phyloP scores from a whole-genome alignment of 495 filamentous ascomycete genomes.

The Penicillium ucsense region DNA sequence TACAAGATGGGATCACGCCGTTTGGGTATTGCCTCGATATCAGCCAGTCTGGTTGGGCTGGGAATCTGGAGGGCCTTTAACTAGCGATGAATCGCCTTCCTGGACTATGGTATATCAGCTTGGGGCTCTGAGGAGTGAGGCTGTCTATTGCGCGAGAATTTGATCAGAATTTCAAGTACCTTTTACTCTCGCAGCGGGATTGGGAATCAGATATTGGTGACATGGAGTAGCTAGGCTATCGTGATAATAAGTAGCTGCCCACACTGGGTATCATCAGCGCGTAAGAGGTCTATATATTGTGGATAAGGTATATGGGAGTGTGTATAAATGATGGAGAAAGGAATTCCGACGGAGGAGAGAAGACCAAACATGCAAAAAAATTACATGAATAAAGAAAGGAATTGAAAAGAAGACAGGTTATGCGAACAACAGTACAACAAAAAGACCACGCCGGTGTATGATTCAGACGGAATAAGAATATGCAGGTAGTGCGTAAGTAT shows the following conservation, averaged over 20 bases:
- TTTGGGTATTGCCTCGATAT: constrained; percentile 61
- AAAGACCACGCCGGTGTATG: no score
- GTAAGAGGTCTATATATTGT: constrained; percentile 34
- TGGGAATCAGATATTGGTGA: constrained; percentile 9
- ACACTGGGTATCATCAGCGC: constrained; percentile 33
- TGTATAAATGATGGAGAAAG: not conserved
- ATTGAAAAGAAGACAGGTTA: not conserved
- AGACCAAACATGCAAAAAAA: constrained; percentile 3
- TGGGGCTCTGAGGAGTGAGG: no score
- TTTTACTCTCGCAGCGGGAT: not conserved
- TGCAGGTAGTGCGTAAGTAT: constrained; percentile 23
- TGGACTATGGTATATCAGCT: no score
- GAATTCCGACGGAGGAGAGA: constrained; percentile 1
- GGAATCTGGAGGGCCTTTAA: constrained; percentile 52
- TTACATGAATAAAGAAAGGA: constrained; percentile 3
- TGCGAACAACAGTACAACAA: not conserved
- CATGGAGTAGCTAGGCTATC: constrained; percentile 21
- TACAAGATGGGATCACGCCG: constrained; percentile 70
- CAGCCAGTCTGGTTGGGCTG: constrained; percentile 57
- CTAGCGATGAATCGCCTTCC: constrained; percentile 8
- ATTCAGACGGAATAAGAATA: not conserved
- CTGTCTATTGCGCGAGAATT: no score
- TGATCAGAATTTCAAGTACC: no score
- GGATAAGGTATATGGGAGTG: constrained; percentile 8
- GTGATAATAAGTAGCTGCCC: constrained; percentile 21